A percentile compares a stretch with the other conserved stretches of the same genome.
These are phyloP conservation scores for Macrocybe gigantea DNA, from an alignment of 768 basidiomycete genomes.

Conservation along the genomic window DNA sequence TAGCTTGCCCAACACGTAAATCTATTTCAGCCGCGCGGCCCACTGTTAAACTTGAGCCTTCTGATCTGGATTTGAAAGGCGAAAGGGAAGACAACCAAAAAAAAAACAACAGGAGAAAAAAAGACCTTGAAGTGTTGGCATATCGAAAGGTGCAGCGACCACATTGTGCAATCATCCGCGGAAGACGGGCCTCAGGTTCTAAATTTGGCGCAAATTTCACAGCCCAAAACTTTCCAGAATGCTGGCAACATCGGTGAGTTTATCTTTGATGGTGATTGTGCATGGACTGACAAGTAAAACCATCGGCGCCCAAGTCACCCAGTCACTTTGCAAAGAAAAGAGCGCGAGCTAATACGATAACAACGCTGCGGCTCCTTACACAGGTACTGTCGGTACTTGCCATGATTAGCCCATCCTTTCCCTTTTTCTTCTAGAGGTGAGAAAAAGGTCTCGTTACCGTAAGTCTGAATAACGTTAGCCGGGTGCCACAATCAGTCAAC, in stretches of 20 bases:
- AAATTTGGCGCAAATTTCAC: constrained; percentile 30
- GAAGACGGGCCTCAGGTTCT: constrained; percentile 34
- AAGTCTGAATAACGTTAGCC: constrained; percentile 11
- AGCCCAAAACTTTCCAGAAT: constrained; percentile 33
- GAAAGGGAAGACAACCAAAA: too few species aligned
- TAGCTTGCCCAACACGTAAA: too few species aligned
- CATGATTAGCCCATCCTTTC: too few species aligned
- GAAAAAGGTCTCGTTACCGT: constrained; percentile 4
- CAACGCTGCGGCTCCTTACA: too few species aligned
- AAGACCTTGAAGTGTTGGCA: neutral
- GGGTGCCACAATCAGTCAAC: constrained; percentile 34
- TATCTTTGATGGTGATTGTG: constrained; percentile 19
- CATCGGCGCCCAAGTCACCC: neutral
- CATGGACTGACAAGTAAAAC: neutral
- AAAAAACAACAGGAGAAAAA: too few species aligned
- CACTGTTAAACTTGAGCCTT: too few species aligned
- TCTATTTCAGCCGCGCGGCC: too few species aligned
- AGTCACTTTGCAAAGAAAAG: neutral
- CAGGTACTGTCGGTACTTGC: too few species aligned
- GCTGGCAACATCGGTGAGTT: constrained; percentile 28
- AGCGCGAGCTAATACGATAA: too few species aligned
- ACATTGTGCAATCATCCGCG: constrained; percentile 40
- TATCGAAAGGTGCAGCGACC: constrained; percentile 16
- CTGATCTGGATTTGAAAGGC: too few species aligned
- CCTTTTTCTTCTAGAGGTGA: too few species aligned